These are phyloP conservation scores for Taphrina confusa DNA, from an alignment of 1,139 yeast genomes.

Conservation along the genomic window DNA sequence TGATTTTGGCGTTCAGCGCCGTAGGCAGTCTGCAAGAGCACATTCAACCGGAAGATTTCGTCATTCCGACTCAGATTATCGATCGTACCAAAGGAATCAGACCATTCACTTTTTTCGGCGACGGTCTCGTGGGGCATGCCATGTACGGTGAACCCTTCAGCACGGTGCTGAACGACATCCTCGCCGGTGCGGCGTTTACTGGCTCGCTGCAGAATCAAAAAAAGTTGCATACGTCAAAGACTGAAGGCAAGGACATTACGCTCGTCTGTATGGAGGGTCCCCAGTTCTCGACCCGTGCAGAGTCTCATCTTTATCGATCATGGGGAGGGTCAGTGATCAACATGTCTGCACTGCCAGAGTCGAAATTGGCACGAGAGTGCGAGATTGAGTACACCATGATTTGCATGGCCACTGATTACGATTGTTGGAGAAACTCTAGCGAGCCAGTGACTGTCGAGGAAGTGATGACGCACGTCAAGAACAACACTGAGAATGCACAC, in stretches of 20 bases:
- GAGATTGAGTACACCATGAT: conserved; percentile 96
- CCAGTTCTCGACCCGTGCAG: conserved; percentile 96
- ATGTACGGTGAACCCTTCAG: conserved; percentile 93
- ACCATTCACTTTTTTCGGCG: conserved; percentile 84
- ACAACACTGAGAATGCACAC: conserved; percentile 86
- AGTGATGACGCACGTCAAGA: conserved; percentile 84
- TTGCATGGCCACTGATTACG: conserved; percentile 98
- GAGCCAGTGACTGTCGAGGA: conserved; percentile 97
- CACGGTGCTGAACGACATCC: conserved; percentile 55
- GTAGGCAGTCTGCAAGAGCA: conserved; percentile 92
- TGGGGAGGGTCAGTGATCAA: conserved; percentile 96
- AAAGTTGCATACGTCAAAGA: conserved; percentile 59
- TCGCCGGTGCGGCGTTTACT: conserved; percentile 61
- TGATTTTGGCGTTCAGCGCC: conserved; percentile 89
- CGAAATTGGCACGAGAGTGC: conserved; percentile 94
- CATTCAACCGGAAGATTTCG: conserved; percentile 91
- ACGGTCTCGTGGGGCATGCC: conserved; percentile 94
- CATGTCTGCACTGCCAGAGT: conserved; percentile 93
- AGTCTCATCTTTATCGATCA: conserved; percentile 77
- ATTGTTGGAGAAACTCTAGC: conserved; percentile 93
- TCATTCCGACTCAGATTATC: conserved; percentile 89
- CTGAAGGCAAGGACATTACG: conserved; percentile 64
- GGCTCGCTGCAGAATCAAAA: conserved; percentile 59
- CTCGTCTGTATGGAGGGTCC: conserved; percentile 99
- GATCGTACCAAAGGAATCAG: conserved; percentile 96